A percentile compares a stretch with the other conserved stretches of the same genome.
Conservation (phyloP, 495 filamentous ascomycete genomes). For the Xanthoparmelia taractica region DNA sequence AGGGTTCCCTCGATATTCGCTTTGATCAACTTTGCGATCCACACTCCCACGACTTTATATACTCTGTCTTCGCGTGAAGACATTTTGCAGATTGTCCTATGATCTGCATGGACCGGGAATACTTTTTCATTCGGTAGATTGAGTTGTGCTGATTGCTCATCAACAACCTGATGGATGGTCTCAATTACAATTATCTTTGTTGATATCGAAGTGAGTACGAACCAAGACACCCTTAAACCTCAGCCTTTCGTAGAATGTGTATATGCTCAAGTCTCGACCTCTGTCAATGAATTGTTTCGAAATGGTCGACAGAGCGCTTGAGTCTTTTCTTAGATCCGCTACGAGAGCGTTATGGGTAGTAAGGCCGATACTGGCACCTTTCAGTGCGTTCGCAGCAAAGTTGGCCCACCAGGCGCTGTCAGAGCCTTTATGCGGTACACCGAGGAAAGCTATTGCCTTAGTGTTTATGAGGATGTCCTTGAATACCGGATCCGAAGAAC, state of each 20-base stretch:
- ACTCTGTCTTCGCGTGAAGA: neutral
- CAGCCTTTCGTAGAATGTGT: constrained; percentile 2
- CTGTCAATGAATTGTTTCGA: constrained; percentile 24
- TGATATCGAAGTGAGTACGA: neutral
- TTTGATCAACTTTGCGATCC: too few species aligned
- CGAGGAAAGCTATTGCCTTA: constrained; percentile 14
- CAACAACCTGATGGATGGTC: neutral
- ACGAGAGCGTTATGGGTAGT: neutral
- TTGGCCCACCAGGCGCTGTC: constrained; percentile 9
- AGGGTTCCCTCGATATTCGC: too few species aligned
- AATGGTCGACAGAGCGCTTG: constrained; percentile 19
- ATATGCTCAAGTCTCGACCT: constrained; percentile 1
- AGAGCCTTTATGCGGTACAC: constrained; percentile 17
- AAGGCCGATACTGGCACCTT: neutral
- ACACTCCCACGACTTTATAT: neutral
- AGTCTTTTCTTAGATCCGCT: neutral
- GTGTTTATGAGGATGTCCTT: constrained; percentile 5
- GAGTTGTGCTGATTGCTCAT: neutral
- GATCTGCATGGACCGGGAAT: neutral
- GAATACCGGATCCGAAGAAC: constrained; percentile 5
- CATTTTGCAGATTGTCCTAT: neutral
- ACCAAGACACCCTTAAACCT: neutral
- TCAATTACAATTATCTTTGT: neutral
- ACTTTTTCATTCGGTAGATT: neutral
- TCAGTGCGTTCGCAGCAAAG: constrained; percentile 2